Evolutionary conservation across 2,329 filamentous ascomycete genomes (phyloP).

Genomic region (Ophiocordyceps polyrhachis-furcata): DNA sequence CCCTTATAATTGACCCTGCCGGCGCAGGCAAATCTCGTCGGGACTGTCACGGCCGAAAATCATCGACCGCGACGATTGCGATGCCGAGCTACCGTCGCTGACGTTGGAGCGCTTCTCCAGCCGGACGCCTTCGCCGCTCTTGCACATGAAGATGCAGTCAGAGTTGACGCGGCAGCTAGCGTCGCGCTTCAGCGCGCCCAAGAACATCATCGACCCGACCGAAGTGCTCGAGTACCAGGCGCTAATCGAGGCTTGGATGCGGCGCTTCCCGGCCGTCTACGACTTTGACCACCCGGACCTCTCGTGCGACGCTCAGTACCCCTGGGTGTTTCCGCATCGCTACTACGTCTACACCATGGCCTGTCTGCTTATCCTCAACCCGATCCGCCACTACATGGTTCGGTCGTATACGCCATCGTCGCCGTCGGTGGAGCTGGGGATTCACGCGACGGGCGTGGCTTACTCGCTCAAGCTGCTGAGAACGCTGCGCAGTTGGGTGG

Average conservation of each 20-base stretch:
- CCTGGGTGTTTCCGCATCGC: slow-evolving; percentile 26
- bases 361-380: slow-evolving; percentile 26
- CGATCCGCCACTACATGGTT: slow-evolving; percentile 26
- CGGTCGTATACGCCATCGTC: slow-evolving; percentile 12
- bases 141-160: slow-evolving; percentile 14
- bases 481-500: slow-evolving; percentile 20
- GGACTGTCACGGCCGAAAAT: slow-evolving; percentile 13
- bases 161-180: slow-evolving; percentile 8
- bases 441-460: slow-evolving; percentile 21
- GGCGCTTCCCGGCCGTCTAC: slow-evolving; percentile 21
- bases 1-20: too few species aligned
- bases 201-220: slow-evolving; percentile 8
- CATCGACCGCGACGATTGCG: slow-evolving; percentile 12
- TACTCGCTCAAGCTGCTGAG: slow-evolving; percentile 22
- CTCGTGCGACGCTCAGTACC: slow-evolving; percentile 17
- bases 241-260: slow-evolving; percentile 21
- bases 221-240: slow-evolving; percentile 10
- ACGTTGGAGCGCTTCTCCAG: slow-evolving; percentile 7
- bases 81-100: slow-evolving; percentile 10
- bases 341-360: slow-evolving; percentile 24
- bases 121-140: slow-evolving; percentile 9
- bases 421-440: slow-evolving; percentile 12
- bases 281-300: slow-evolving; percentile 19
- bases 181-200: slow-evolving; percentile 9
- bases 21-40: slow-evolving; percentile 14